Conservation (phyloP, 345 rosid genomes). For the Lepidium didymum region DNA sequence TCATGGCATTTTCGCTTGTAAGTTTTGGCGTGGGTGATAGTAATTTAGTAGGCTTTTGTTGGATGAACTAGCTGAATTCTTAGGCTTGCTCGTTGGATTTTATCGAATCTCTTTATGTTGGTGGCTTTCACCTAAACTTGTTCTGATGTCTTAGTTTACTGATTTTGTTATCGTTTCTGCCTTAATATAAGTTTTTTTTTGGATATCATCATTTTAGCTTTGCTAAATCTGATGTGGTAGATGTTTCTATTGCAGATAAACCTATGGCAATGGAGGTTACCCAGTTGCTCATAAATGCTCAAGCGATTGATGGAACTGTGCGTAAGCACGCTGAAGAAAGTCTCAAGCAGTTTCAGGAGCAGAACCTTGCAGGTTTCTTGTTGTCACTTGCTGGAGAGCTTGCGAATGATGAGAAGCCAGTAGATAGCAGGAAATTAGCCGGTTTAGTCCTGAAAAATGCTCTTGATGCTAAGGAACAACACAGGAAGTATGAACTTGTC, state of each 20-base stretch:
- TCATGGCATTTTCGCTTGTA: neutral
- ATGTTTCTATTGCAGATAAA: slow-evolving; percentile 13
- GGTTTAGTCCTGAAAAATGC: slow-evolving; percentile 65
- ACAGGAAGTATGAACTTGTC: slow-evolving; percentile 59
- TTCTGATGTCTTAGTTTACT: neutral
- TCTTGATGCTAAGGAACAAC: slow-evolving; percentile 74
- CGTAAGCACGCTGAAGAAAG: slow-evolving; percentile 69
- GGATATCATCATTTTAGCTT: neutral
- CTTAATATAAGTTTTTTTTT: neutral
- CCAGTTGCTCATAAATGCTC: slow-evolving; percentile 68
- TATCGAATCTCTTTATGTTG: neutral
- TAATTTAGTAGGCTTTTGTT: neutral
- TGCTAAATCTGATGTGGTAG: neutral
- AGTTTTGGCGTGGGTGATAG: neutral
- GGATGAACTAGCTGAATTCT: neutral
- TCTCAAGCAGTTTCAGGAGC: slow-evolving; percentile 61
- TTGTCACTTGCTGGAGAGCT: slow-evolving; percentile 61
- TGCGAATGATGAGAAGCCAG: slow-evolving; percentile 64
- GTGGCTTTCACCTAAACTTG: slow-evolving; percentile 1
- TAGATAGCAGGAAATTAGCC: slow-evolving; percentile 64
- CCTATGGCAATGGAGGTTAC: slow-evolving; percentile 50
- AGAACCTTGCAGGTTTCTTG: slow-evolving; percentile 57
- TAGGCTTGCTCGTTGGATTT: neutral
- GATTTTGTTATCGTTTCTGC: neutral
- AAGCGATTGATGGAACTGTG: slow-evolving; percentile 57